These are phyloP conservation scores for Cercospora sojina DNA, from an alignment of 2,329 filamentous ascomycete species.

Conservation along the genomic window DNA sequence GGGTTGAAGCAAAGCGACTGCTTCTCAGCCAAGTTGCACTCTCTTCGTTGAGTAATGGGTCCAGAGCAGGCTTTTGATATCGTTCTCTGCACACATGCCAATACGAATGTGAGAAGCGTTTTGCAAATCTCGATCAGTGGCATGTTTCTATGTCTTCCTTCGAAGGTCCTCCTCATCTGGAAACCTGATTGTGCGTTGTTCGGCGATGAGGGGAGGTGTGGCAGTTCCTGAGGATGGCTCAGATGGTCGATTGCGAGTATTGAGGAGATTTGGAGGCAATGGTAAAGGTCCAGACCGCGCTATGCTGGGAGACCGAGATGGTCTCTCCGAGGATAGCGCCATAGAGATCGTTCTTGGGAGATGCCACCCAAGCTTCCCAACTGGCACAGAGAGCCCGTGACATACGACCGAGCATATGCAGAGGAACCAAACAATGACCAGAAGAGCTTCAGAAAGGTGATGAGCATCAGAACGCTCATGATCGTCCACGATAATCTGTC, in stretches of 20 bases:
- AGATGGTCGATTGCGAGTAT: neutral
- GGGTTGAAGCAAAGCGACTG: neutral
- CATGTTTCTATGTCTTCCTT: neutral
- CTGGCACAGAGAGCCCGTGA: conserved; percentile 77
- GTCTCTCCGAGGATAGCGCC: conserved; percentile 46
- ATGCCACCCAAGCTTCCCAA: conserved; percentile 64
- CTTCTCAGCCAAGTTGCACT: neutral
- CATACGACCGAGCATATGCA: conserved; percentile 80
- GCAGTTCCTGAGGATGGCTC: conserved; percentile 13
- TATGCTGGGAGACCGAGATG: conserved; percentile 28
- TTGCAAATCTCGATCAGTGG: neutral
- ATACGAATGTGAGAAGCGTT: neutral
- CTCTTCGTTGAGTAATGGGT: neutral
- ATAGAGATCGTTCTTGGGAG: conserved; percentile 63
- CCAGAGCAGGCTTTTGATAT: neutral
- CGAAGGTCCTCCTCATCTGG: conserved; percentile 28
- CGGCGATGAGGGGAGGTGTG: conserved; percentile 14
- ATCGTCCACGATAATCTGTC: conserved; percentile 57
- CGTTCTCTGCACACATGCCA: neutral
- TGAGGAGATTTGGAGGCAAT: neutral
- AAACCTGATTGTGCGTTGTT: conserved; percentile 37
- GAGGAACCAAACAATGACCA: conserved; percentile 81
- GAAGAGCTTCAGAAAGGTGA: conserved; percentile 64
- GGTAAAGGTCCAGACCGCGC: conserved; percentile 3
- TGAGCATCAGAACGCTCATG: conserved; percentile 64